These are phyloP conservation scores for Penicillium expansum DNA, from an alignment of 2,329 filamentous ascomycete genomes.

Conservation along the genomic window DNA sequence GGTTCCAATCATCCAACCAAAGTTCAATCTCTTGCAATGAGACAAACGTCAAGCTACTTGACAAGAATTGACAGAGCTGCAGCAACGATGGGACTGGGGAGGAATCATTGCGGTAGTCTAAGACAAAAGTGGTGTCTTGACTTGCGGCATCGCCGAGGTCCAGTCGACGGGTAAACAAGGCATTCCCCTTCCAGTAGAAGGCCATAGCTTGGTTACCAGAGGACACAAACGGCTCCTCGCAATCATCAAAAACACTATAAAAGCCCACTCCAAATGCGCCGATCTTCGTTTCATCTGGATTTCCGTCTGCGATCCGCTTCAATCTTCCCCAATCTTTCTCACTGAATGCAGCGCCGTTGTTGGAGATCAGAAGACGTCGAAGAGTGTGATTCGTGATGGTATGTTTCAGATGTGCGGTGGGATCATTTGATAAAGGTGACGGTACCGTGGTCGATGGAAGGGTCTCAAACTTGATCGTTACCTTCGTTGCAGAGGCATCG, in stretches of 20 bases:
- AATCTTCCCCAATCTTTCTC: conserved; percentile 89
- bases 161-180: conserved; percentile 85
- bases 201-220: conserved; percentile 93
- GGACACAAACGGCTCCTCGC: conserved; percentile 94
- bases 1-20: conserved; percentile 81
- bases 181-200: conserved; percentile 99
- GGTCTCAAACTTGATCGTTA: conserved; percentile 90
- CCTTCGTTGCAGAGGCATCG: conserved; percentile 85
- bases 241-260: conserved; percentile 97
- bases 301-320: conserved; percentile 97
- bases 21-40: conserved; percentile 83
- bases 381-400: conserved; percentile 80
- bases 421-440: conserved; percentile 61
- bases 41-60: conserved; percentile 94
- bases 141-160: conserved; percentile 65
- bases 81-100: conserved; percentile 83
- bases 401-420: conserved; percentile 75
- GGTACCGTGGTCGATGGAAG: conserved; percentile 76
- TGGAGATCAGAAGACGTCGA: conserved; percentile 82
- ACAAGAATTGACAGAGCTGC: conserved; percentile 85
- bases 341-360: conserved; percentile 84
- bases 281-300: conserved; percentile 98
- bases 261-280: conserved; percentile 98
- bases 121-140: conserved; percentile 81
- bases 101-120: conserved; percentile 87